Evolutionary conservation across 1,284 basidiomycete species (phyloP).

Genomic region (Trichosporon faecale): DNA sequence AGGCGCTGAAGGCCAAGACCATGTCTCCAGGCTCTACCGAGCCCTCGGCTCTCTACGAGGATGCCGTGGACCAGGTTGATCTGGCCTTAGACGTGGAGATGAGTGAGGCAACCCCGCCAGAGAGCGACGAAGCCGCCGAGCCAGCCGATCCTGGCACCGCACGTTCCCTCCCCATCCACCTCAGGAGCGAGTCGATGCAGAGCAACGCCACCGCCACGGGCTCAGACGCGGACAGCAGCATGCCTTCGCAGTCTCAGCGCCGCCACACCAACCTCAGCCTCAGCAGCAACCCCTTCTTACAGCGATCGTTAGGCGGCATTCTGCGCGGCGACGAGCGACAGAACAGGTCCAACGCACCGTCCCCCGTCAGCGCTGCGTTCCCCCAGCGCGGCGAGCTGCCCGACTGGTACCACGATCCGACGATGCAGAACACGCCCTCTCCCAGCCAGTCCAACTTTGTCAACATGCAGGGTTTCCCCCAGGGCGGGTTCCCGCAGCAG

Average conservation of each 20-base stretch:
- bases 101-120: background rate
- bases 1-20: background rate
- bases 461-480: background rate
- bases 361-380: background rate
- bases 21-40: background rate
- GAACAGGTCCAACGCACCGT: background rate
- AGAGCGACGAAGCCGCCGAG: background rate
- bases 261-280: background rate
- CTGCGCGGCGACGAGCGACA: background rate
- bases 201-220: background rate
- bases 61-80: background rate
- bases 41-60: background rate
- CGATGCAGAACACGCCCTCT: background rate
- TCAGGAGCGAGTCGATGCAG: background rate
- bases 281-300: conserved; percentile 16
- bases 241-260: background rate
- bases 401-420: background rate
- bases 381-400: background rate
- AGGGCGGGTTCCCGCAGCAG: background rate
- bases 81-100: background rate
- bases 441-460: background rate
- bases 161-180: background rate
- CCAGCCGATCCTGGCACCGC: background rate
- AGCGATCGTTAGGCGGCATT: conserved; percentile 21
- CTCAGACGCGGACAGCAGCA: background rate